Percentiles rank a stretch among this genome's conserved stretches.
These are phyloP conservation scores for Microbotryum scabiosae DNA, from an alignment of 1,284 basidiomycete species.

Conservation along the genomic window DNA sequence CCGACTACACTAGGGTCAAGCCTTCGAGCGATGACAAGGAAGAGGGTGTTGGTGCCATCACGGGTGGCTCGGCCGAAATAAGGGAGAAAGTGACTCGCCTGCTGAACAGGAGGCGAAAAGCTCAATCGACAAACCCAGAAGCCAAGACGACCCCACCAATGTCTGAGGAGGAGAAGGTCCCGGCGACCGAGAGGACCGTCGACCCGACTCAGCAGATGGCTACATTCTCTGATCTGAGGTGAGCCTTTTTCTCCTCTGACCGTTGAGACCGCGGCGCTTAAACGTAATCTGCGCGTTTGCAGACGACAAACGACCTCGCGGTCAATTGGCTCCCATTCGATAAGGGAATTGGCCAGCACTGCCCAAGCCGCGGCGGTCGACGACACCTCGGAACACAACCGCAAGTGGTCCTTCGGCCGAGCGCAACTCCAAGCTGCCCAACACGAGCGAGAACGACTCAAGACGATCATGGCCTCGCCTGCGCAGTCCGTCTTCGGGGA, in stretches of 20 bases:
- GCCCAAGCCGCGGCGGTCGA: conserved; percentile 2
- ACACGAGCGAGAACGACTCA: conserved; percentile 1
- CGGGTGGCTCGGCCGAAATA: too few relatives aligned
- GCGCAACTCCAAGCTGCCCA: background rate
- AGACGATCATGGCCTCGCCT: conserved; percentile 10
- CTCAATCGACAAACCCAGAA: too few relatives aligned
- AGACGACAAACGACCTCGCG: conserved; percentile 2
- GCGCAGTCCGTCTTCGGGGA: conserved; percentile 4
- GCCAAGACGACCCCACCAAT: too few relatives aligned
- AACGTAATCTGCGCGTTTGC: background rate
- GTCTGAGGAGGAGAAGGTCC: too few relatives aligned
- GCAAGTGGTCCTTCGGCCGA: background rate
- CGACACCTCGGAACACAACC: background rate
- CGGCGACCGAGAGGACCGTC: too few relatives aligned
- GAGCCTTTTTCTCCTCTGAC: too few relatives aligned
- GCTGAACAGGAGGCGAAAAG: too few relatives aligned
- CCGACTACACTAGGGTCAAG: conserved; percentile 11
- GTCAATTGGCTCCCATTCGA: conserved; percentile 1
- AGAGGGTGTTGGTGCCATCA: background rate
- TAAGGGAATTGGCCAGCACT: conserved; percentile 5
- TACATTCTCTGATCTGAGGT: too few relatives aligned
- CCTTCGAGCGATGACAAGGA: background rate
- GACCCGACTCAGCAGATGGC: too few relatives aligned
- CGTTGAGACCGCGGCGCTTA: too few relatives aligned
- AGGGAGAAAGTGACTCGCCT: too few relatives aligned